Percentiles rank a stretch among this genome's conserved stretches.
phyloP scores from a whole-genome alignment of 306 rosid species.

The Argentina anserina region DNA sequence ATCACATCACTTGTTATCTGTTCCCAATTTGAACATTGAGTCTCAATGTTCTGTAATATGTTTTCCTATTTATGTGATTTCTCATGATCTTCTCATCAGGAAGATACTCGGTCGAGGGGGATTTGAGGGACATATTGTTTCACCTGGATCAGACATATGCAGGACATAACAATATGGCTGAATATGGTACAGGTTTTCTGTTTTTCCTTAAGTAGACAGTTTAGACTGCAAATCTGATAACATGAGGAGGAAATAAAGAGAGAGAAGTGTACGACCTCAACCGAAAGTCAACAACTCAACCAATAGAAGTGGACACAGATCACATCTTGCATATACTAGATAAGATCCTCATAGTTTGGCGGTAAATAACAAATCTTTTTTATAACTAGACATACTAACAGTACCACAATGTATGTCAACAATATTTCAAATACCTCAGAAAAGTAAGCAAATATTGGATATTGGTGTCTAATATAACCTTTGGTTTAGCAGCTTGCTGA shows the following conservation, averaged over 20 bases:
- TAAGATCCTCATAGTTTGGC: neutral
- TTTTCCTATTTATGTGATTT: too few species aligned
- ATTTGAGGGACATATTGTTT: too few species aligned
- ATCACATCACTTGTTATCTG: too few species aligned
- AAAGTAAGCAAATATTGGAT: neutral
- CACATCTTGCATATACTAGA: neutral
- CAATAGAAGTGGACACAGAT: neutral
- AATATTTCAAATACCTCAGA: neutral
- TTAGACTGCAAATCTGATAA: neutral
- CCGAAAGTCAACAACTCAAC: neutral
- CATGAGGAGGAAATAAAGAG: neutral
- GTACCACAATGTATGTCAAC: neutral
- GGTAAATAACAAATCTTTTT: neutral
- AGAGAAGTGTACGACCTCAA: neutral
- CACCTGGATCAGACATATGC: too few species aligned
- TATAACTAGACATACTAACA: neutral
- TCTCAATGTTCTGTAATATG: too few species aligned
- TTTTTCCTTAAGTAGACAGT: neutral
- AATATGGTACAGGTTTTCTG: neutral
- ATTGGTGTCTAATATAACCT: constrained; percentile 38
- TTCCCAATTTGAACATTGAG: too few species aligned
- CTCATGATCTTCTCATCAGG: too few species aligned
- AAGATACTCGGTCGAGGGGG: too few species aligned
- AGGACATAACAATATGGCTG: neutral
- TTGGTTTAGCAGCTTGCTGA: constrained; percentile 43